Base-by-base conservation (phyloP, 495 filamentous ascomycete species). In the Mycothermus thermophilus region DNA sequence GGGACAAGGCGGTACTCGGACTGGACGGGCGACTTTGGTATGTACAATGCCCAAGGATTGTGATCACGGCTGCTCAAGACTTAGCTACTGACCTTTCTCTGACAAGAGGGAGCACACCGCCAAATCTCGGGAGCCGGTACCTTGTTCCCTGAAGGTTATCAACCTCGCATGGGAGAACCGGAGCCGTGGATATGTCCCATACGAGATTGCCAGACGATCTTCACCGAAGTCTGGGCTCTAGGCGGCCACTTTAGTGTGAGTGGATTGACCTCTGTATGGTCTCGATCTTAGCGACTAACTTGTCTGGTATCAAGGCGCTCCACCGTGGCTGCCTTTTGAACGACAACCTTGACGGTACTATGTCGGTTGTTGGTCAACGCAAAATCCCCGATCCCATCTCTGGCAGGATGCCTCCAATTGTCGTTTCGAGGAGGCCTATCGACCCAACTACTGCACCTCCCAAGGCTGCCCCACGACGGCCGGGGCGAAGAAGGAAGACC, bases 181-280 rank as follows among this genome's bases (percentile, higher is more conserved):
- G 8, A 43, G 3, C 50, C 50, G 0, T 52, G 50, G 50, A 18
- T 43, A 0, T 52, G 50, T 12, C 43, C 47, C 1, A 10, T 50
- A 3, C 27, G 32, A 16, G 34, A 31, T 13, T 52, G 47, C 16
- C 34, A 42, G 23, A 32, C 18, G 1, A 3, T 41, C 0, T 47
- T 52, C 30, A 3, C 21, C 0, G 18, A 38, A n/a, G 19, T 27
- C 9, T 38, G 29, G 37, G 15, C 25, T 10, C 35, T 52, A 1
- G 49, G 43, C 0, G 33, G 40, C 1, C 49, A 52, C 30, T 52
- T 52, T 21, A 44, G 27, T 19, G 43, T 49, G 32, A n/a, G 30
- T 35, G 19, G 3, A 9, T 27, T 8, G n/a, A n/a, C 21, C 9
- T 27, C 8, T 23, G 2, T 27, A 19, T n/a, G 14, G 14, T 5